A percentile compares a stretch with the other conserved stretches of the same genome.
phyloP scores from a whole-genome alignment of 2,329 filamentous ascomycete species.

The Cadophora gregata region DNA sequence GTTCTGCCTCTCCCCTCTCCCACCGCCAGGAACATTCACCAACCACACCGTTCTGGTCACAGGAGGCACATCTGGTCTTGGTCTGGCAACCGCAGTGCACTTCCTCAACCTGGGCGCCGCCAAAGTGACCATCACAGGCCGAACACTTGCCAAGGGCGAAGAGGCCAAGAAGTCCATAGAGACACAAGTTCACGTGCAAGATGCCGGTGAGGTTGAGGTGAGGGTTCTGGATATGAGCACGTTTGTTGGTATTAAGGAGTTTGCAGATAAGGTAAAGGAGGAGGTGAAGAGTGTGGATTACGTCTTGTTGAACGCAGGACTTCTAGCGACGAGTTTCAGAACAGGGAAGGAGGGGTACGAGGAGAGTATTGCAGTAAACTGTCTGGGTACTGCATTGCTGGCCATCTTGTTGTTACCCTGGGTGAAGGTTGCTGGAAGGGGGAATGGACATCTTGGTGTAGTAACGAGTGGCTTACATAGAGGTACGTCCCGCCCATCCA shows the following conservation, averaged over 20 bases:
- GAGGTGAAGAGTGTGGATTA: conserved; percentile 40
- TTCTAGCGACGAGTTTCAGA: conserved; percentile 30
- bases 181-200: conserved; percentile 30
- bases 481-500: neutral
- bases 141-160: conserved; percentile 46
- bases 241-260: conserved; percentile 33
- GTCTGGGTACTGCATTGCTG: conserved; percentile 60
- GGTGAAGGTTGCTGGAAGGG: conserved; percentile 47
- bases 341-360: conserved; percentile 53
- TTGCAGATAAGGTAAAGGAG: conserved; percentile 35
- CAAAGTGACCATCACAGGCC: conserved; percentile 49
- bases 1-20: conserved; percentile 37
- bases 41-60: conserved; percentile 49
- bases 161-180: conserved; percentile 48
- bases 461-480: conserved; percentile 37
- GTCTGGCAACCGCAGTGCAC: conserved; percentile 49
- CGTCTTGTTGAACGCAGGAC: conserved; percentile 43
- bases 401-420: conserved; percentile 58
- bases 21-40: conserved; percentile 36
- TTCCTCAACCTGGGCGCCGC: conserved; percentile 49
- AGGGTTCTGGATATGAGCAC: conserved; percentile 40
- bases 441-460: conserved; percentile 37
- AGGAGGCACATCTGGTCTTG: conserved; percentile 50
- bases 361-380: conserved; percentile 61
- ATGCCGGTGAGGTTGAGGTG: conserved; percentile 34